Percentiles rank a stretch among this genome's conserved stretches.
phyloP scores from a whole-genome alignment of 73 alveolate genomes.

The Stentor coeruleus region DNA sequence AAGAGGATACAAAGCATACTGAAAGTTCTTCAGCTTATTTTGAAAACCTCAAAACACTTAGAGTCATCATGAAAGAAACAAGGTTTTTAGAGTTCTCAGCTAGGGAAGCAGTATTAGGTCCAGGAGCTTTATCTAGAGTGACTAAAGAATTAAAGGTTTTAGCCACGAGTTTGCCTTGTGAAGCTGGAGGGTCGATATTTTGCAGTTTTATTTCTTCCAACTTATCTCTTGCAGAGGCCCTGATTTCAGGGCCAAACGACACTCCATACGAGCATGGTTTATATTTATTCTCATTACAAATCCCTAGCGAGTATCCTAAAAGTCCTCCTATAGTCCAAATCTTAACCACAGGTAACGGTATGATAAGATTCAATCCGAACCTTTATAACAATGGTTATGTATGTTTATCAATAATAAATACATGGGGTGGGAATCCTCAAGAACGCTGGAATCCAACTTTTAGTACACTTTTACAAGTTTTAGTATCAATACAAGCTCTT shows the following conservation, averaged over 20 bases:
- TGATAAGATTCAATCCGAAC: constrained; percentile 94
- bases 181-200: too few species aligned
- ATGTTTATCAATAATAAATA: constrained; percentile 87
- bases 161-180: too few species aligned
- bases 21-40: too few species aligned
- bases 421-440: constrained; percentile 95
- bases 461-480: constrained; percentile 85
- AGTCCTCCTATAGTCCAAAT: constrained; percentile 87
- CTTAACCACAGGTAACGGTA: constrained; percentile 93
- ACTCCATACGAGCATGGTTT: constrained; percentile 98
- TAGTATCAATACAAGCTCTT: constrained; percentile 87
- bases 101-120: too few species aligned
- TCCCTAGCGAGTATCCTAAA: constrained; percentile 87
- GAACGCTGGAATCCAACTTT: constrained; percentile 97
- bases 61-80: too few species aligned
- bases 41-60: too few species aligned
- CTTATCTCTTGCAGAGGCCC: constrained; percentile 78
- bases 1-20: too few species aligned
- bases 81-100: too few species aligned
- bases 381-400: constrained; percentile 95
- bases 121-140: too few species aligned
- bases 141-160: too few species aligned
- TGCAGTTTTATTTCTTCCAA: constrained; percentile 79
- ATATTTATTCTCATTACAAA: constrained; percentile 82
- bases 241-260: constrained; percentile 91